Evolutionary conservation across 805 yeast species (phyloP).

Genomic region (Lipomyces sp.): DNA sequence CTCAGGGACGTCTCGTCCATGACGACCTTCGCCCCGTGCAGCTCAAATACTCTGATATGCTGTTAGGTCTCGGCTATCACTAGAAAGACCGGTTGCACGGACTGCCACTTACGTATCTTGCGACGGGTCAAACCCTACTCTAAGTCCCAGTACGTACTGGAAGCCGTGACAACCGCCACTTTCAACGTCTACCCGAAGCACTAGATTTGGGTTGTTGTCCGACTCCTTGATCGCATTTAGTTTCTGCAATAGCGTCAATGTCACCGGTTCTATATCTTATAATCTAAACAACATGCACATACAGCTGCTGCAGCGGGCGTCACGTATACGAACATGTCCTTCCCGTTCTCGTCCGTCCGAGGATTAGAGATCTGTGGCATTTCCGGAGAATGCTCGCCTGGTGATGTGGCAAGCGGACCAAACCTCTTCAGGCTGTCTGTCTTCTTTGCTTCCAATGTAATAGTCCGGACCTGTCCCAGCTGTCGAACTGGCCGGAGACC

Average conservation of each 20-base stretch:
- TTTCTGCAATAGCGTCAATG: slow-evolving; percentile 38
- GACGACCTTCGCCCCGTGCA: slow-evolving; percentile 67
- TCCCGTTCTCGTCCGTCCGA: slow-evolving; percentile 37
- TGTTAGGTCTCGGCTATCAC: background rate
- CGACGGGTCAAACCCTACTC: slow-evolving; percentile 37
- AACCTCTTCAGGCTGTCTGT: background rate
- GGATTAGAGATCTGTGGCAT: slow-evolving; percentile 34
- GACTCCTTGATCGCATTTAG: slow-evolving; percentile 49
- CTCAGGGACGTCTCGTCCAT: slow-evolving; percentile 78
- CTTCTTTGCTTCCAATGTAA: background rate
- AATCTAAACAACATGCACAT: background rate
- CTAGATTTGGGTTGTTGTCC: slow-evolving; percentile 59
- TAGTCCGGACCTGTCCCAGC: background rate
- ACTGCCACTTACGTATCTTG: slow-evolving; percentile 37
- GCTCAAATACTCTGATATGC: slow-evolving; percentile 53
- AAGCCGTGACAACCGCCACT: slow-evolving; percentile 99
- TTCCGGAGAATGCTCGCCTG: slow-evolving; percentile 12
- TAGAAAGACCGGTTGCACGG: slow-evolving; percentile 1
- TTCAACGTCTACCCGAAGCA: slow-evolving; percentile 73
- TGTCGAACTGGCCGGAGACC: too few relatives aligned
- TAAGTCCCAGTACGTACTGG: slow-evolving; percentile 74
- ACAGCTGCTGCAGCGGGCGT: slow-evolving; percentile 41
- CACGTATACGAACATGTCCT: slow-evolving; percentile 39
- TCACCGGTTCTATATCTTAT: background rate
- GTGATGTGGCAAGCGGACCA: background rate